These are phyloP conservation scores for Taxawa tesnikishii DNA, from an alignment of 2,329 filamentous ascomycete genomes.

Conservation along the genomic window DNA sequence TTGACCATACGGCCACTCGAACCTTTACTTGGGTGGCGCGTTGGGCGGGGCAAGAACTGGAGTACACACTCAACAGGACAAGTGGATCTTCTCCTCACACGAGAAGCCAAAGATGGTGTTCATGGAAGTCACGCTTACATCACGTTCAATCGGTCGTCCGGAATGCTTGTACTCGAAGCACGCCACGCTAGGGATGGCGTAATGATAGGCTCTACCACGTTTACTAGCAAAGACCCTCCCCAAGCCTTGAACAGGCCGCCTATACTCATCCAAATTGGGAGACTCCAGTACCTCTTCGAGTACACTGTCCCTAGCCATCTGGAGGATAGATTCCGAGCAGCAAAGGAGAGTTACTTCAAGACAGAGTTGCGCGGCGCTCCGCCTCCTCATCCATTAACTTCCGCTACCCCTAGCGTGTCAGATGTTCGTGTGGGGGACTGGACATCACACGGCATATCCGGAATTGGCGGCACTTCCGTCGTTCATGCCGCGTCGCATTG, in stretches of 20 bases:
- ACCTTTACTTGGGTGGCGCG: background rate
- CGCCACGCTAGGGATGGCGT: background rate
- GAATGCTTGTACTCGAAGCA: background rate
- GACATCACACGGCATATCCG: background rate
- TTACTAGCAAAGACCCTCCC: background rate
- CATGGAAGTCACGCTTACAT: background rate
- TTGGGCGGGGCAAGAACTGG: background rate
- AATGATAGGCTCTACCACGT: background rate
- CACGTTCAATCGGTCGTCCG: background rate
- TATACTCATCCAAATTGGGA: background rate
- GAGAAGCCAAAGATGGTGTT: background rate
- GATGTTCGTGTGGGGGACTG: background rate
- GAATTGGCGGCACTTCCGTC: background rate
- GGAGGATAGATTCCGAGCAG: background rate
- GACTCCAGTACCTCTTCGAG: slow-evolving; percentile 1
- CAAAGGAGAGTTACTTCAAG: slow-evolving; percentile 1
- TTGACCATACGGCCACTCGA: background rate
- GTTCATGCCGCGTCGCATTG: background rate
- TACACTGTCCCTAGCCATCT: background rate
- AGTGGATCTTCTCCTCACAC: background rate
- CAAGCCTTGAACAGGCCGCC: background rate
- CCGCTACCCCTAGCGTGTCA: background rate
- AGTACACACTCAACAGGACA: background rate
- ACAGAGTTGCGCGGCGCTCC: background rate
- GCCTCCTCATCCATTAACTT: background rate